phyloP scores from a whole-genome alignment of 225 moss, liverwort and hornwort species.

The Ulota crispa region DNA sequence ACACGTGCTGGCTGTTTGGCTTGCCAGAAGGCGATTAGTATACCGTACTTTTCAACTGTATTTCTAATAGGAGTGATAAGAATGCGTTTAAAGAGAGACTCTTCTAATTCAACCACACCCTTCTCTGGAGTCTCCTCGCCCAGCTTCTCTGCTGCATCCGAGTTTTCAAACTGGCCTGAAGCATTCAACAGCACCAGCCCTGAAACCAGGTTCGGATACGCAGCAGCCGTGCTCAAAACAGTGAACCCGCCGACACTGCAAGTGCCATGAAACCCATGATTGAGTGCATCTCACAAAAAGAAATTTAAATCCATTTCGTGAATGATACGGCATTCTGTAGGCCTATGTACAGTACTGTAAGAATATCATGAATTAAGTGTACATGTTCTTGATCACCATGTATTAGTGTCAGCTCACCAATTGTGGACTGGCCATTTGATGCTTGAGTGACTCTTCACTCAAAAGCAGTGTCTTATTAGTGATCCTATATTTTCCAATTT shows the following conservation, averaged over 20 bases:
- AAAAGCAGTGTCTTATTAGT: not conserved
- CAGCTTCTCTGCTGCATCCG: conserved; percentile 33
- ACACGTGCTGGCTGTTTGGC: conserved; percentile 85
- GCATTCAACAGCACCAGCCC: conserved; percentile 80
- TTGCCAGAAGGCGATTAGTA: conserved; percentile 95
- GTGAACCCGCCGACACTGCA: conserved; percentile 91
- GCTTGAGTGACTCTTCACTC: not conserved
- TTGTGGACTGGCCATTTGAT: not conserved
- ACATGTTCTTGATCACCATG: not conserved
- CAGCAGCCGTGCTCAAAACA: conserved; percentile 69
- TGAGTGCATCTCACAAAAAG: not conserved
- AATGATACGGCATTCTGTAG: not conserved
- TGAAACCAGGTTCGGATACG: conserved; percentile 76
- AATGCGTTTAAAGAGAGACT: conserved; percentile 51
- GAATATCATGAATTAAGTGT: not conserved
- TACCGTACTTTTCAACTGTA: conserved; percentile 44
- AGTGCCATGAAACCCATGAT: not conserved
- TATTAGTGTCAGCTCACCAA: too few relatives aligned
- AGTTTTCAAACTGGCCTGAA: conserved; percentile 81
- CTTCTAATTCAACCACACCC: conserved; percentile 38
- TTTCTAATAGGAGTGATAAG: conserved; percentile 58
- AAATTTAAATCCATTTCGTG: too few relatives aligned
- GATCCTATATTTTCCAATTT: too few relatives aligned
- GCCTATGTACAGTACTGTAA: not conserved
- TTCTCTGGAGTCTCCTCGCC: conserved; percentile 70